phyloP scores from a whole-genome alignment of 768 basidiomycete species.

The Chlorophyllum brunneum region DNA sequence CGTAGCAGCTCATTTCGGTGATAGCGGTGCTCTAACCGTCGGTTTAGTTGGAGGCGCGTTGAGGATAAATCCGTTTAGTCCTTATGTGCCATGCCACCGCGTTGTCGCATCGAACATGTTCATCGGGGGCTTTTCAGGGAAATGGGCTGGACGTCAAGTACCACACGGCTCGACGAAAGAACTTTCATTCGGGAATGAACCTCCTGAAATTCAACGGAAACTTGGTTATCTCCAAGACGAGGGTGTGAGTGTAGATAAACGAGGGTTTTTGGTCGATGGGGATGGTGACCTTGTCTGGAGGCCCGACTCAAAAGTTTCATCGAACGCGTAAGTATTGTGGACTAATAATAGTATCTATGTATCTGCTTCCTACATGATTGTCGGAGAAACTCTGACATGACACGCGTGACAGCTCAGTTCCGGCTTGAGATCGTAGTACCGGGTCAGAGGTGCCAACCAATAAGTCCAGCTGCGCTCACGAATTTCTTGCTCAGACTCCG shows the following conservation, averaged over 20 bases:
- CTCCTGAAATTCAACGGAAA: not conserved
- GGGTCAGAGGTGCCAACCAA: no score
- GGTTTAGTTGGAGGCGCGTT: constrained; percentile 57
- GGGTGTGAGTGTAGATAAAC: not conserved
- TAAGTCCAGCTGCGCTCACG: no score
- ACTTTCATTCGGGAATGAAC: not conserved
- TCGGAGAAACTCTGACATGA: not conserved
- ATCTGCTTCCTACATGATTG: not conserved
- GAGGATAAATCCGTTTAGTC: constrained; percentile 63
- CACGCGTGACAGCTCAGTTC: no score
- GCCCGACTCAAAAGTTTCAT: not conserved
- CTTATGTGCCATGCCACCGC: constrained; percentile 67
- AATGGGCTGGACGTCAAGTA: constrained; percentile 40
- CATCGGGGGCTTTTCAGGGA: constrained; percentile 61
- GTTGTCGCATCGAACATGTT: constrained; percentile 58
- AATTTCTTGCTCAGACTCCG: no score
- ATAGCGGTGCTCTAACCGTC: not conserved
- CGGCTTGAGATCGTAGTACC: no score
- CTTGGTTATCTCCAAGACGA: not conserved
- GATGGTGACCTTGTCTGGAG: not conserved
- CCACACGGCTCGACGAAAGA: not conserved
- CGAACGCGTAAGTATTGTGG: not conserved
- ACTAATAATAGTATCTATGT: not conserved
- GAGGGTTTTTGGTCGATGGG: not conserved
- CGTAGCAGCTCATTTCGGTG: constrained; percentile 13